Conservation (phyloP, 768 basidiomycete species). For the Mycena haematopus region DNA sequence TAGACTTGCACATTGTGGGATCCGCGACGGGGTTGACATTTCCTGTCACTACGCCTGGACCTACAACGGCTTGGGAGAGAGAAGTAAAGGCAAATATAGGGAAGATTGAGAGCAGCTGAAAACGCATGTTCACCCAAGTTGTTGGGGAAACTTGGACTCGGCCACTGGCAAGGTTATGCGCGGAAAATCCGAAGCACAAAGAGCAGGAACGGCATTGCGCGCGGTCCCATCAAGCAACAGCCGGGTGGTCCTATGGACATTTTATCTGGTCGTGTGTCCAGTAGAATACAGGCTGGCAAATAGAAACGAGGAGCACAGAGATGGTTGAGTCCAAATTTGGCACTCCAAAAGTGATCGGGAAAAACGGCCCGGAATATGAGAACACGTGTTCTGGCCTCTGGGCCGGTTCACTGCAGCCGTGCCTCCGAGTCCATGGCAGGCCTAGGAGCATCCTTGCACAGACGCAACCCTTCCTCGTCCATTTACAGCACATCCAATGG, state of each 20-base stretch:
- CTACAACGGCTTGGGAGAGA: constrained; percentile 7
- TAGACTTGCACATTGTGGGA: constrained; percentile 40
- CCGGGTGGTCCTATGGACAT: neutral
- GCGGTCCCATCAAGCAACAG: too few relatives aligned
- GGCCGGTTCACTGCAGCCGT: neutral
- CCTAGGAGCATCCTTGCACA: neutral
- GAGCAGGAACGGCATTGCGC: too few relatives aligned
- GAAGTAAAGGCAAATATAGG: constrained; percentile 8
- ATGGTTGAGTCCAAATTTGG: neutral
- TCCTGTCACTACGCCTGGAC: constrained; percentile 33
- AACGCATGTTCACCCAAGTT: constrained; percentile 1
- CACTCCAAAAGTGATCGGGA: neutral
- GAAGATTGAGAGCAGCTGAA: constrained; percentile 2
- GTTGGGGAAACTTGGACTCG: neutral
- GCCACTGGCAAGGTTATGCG: neutral
- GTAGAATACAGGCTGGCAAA: neutral
- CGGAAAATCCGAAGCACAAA: constrained; percentile 14
- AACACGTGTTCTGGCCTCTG: neutral
- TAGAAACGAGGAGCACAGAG: neutral
- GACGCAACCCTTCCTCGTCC: neutral
- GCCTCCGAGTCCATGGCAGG: neutral
- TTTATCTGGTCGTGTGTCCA: constrained; percentile 3
- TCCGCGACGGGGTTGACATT: constrained; percentile 36
- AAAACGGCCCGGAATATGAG: neutral
- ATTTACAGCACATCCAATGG: neutral